Evolutionary conservation across 805 yeast genomes (phyloP).

Genomic region (Pichia insulana): DNA sequence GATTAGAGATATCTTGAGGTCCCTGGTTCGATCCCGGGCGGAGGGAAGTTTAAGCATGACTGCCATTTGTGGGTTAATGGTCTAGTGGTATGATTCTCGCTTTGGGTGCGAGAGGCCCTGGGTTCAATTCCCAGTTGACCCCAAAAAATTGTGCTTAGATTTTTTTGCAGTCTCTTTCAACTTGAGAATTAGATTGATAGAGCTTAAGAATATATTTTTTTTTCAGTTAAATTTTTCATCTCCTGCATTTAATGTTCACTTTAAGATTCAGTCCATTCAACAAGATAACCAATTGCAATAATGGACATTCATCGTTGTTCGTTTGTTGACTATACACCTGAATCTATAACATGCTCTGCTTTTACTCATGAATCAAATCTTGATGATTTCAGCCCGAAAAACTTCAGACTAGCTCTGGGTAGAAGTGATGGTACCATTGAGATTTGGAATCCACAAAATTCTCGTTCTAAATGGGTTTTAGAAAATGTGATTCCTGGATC

Average conservation of each 20-base stretch:
- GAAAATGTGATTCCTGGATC: conserved; percentile 73
- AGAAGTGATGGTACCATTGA: conserved; percentile 93
- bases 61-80: conserved; percentile 26
- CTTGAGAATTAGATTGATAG: no score
- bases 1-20: conserved; percentile 13
- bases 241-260: no score
- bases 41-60: conserved; percentile 6
- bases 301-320: conserved; percentile 87
- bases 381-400: conserved; percentile 38
- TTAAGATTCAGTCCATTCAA: no score
- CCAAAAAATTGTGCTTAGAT: conserved; percentile 8
- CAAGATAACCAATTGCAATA: neutral
- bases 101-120: conserved; percentile 51
- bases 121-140: conserved; percentile 43
- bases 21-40: conserved; percentile 14
- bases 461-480: conserved; percentile 64
- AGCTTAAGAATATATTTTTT: neutral
- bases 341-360: conserved; percentile 70
- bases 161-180: neutral
- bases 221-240: neutral
- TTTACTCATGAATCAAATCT: conserved; percentile 55
- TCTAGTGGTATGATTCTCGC: conserved; percentile 52
- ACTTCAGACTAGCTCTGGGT: conserved; percentile 79
- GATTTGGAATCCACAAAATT: conserved; percentile 72
- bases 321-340: conserved; percentile 83